Conservation (phyloP, 2,329 filamentous ascomycete species). For the Fusarium temperatum region DNA sequence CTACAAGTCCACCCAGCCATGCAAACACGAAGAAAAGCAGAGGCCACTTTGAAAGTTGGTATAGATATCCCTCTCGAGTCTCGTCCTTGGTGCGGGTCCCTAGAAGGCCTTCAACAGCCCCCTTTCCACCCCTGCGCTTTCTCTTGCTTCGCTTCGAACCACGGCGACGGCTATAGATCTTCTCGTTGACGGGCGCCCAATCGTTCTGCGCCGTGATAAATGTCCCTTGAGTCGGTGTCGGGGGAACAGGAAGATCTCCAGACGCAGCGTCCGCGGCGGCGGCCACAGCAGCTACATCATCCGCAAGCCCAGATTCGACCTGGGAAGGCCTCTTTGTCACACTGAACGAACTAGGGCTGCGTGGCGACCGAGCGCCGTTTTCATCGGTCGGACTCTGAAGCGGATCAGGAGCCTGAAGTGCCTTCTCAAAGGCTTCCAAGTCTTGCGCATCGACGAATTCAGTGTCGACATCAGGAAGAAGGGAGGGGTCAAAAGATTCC, state of each 20-base stretch:
- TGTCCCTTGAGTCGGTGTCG: slow-evolving; percentile 49
- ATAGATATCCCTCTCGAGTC: slow-evolving; percentile 92
- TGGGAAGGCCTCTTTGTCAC: slow-evolving; percentile 55
- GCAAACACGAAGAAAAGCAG: slow-evolving; percentile 80
- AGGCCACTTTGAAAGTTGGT: slow-evolving; percentile 90
- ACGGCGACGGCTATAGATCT: slow-evolving; percentile 58
- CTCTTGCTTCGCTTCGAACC: slow-evolving; percentile 48
- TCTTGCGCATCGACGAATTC: slow-evolving; percentile 81
- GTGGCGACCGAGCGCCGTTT: slow-evolving; percentile 53
- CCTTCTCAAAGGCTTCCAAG: slow-evolving; percentile 80
- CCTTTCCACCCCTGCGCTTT: slow-evolving; percentile 47
- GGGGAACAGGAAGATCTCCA: slow-evolving; percentile 44
- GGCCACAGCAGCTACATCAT: slow-evolving; percentile 50
- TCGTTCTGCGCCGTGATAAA: slow-evolving; percentile 94
- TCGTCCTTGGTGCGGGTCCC: slow-evolving; percentile 81
- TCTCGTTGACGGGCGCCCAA: slow-evolving; percentile 89
- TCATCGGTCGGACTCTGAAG: slow-evolving; percentile 70
- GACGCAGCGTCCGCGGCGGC: slow-evolving; percentile 52
- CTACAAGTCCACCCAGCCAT: slow-evolving; percentile 79
- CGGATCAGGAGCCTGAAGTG: slow-evolving; percentile 82
- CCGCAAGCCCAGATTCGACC: slow-evolving; percentile 41
- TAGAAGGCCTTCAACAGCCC: slow-evolving; percentile 51
- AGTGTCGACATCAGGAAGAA: slow-evolving; percentile 80
- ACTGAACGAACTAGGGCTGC: slow-evolving; percentile 52
- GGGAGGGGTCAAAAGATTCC: slow-evolving; percentile 72